Conservation (phyloP, 2,329 filamentous ascomycete species). For the Fusarium nygamai region DNA sequence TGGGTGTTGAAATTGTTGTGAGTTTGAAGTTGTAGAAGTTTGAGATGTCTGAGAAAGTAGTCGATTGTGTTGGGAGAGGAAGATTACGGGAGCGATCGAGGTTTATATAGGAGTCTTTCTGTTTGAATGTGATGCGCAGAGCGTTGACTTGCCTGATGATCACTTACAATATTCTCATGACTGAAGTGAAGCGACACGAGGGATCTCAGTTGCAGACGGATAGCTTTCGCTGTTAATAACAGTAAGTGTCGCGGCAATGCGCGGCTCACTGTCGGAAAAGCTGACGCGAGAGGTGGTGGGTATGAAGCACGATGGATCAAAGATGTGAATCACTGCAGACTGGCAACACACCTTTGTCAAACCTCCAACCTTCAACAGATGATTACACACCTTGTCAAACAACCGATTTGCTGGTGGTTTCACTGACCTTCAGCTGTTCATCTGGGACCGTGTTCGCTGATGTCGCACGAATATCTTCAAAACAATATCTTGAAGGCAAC, state of each 20-base stretch:
- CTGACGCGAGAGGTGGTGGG: rapidly evolving
- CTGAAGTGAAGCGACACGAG: no score
- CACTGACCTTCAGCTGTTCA: rapidly evolving
- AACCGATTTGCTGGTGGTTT: no score
- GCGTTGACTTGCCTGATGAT: not conserved
- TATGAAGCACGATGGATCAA: not conserved
- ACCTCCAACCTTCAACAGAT: not conserved
- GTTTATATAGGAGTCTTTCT: not conserved
- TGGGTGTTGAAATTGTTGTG: rapidly evolving
- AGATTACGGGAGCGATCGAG: rapidly evolving
- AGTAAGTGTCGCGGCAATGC: rapidly evolving
- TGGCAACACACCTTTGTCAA: rapidly evolving
- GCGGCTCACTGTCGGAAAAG: not conserved
- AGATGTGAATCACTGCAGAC: not conserved
- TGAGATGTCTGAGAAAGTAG: rapidly evolving
- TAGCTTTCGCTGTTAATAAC: not conserved
- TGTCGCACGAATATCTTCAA: no score
- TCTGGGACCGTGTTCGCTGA: not conserved
- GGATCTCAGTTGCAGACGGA: rapidly evolving
- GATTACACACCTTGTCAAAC: rapidly evolving
- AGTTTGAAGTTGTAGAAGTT: rapidly evolving
- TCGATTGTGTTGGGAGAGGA: no score
- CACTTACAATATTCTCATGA: rapidly evolving
- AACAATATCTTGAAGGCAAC: not conserved
- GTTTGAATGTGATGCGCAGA: no score